Percentiles rank a stretch among this genome's conserved stretches.
These are phyloP conservation scores for Sextonia rubra DNA, from an alignment of 164 flowering plant genomes.

Conservation along the genomic window DNA sequence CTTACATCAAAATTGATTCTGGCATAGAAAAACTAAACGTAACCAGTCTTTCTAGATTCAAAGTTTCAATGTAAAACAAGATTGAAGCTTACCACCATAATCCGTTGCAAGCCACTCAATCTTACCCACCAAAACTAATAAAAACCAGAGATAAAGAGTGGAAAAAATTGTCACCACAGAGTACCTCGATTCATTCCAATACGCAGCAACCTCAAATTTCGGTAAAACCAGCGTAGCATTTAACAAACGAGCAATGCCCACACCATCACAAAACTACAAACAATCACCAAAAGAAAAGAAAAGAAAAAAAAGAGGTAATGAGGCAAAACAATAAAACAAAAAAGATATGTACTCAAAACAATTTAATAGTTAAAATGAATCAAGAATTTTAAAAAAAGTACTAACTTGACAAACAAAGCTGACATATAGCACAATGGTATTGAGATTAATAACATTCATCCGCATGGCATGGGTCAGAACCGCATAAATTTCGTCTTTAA, in stretches of 20 bases:
- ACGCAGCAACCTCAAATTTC: slow-evolving; percentile 93
- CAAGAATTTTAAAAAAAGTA: not conserved
- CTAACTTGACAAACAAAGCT: not conserved
- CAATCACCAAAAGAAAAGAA: slow-evolving; percentile 6
- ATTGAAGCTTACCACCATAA: not conserved
- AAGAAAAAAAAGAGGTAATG: not conserved
- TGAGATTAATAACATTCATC: not conserved
- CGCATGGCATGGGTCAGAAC: not conserved
- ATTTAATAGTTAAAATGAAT: not conserved
- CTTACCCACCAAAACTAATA: not conserved
- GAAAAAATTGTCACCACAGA: not conserved
- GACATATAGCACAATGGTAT: not conserved
- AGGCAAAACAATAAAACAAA: not conserved
- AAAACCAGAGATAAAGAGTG: too few species aligned
- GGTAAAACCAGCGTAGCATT: slow-evolving; percentile 95
- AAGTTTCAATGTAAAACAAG: not conserved
- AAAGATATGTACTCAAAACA: too few species aligned
- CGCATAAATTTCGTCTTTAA: not conserved
- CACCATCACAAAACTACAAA: slow-evolving; percentile 95
- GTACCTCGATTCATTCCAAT: slow-evolving; percentile 99
- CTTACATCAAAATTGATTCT: slow-evolving; percentile 3
- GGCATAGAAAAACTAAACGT: not conserved
- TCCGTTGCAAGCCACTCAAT: not conserved
- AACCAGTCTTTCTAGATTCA: not conserved
- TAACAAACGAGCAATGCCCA: slow-evolving; percentile 88